Percentiles rank a stretch among this genome's conserved stretches.
Conservation (phyloP, 305 asterid species). For the Plantago coronopus region DNA sequence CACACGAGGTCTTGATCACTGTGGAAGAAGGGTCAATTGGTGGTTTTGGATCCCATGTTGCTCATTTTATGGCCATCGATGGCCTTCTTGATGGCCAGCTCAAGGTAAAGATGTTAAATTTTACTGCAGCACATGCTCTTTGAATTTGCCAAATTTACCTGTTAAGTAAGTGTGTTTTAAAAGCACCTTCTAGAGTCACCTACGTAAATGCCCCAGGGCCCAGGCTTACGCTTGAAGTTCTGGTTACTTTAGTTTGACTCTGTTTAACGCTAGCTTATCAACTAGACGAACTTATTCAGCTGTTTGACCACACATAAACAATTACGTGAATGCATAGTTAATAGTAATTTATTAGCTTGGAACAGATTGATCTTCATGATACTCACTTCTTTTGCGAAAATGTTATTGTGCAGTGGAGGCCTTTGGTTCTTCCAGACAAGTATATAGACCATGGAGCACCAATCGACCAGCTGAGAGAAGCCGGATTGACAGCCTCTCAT, state of each 20-base stretch:
- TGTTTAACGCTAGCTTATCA: no score
- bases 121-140: background rate
- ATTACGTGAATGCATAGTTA: no score
- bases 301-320: no score
- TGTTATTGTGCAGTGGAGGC: constrained; percentile 81
- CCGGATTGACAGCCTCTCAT: constrained; percentile 77
- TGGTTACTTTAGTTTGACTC: no score
- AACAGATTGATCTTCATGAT: background rate
- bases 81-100: constrained; percentile 88
- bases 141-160: no score
- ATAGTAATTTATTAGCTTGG: no score
- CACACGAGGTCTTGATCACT: constrained; percentile 78
- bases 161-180: no score
- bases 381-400: background rate
- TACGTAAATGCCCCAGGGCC: no score
- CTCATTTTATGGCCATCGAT: constrained; percentile 85
- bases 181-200: no score
- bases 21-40: constrained; percentile 98
- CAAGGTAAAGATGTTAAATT: constrained; percentile 46
- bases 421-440: constrained; percentile 86
- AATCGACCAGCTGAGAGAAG: constrained; percentile 56
- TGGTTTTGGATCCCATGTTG: constrained; percentile 94
- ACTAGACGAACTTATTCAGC: no score
- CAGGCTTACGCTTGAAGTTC: no score
- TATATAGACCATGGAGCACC: constrained; percentile 94